Percentiles rank a stretch among this genome's conserved stretches.
Evolutionary conservation across 2,329 filamentous ascomycete genomes (phyloP).

Genomic region (Microthyrium microscopicum): DNA sequence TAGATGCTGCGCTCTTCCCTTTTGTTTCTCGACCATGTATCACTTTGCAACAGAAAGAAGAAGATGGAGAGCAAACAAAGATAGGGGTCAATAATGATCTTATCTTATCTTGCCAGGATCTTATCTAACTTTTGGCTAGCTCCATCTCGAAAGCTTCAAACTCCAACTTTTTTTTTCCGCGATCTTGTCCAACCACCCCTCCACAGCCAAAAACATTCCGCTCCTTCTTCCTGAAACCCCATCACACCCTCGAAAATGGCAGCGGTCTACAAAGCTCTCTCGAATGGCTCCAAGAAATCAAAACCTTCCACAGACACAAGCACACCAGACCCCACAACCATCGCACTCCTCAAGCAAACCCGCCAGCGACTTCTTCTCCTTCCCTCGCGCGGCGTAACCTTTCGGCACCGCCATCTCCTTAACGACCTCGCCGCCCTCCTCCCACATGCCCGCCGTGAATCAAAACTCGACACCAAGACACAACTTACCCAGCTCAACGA

Average conservation of each 20-base stretch:
- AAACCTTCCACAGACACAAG: conserved; percentile 10
- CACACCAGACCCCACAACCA: conserved; percentile 17
- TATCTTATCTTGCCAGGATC: no score
- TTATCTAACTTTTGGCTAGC: no score
- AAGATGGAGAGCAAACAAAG: no score
- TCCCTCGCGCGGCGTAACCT: conserved; percentile 82
- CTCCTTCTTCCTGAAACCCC: no score
- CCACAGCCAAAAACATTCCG: no score
- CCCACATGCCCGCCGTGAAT: conserved; percentile 84
- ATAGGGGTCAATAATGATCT: no score
- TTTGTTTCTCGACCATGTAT: no score
- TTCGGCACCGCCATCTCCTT: conserved; percentile 81
- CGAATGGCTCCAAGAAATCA: conserved; percentile 23
- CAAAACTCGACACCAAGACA: conserved; percentile 92
- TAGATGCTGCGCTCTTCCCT: no score
- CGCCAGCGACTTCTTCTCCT: conserved; percentile 63
- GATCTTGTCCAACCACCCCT: no score
- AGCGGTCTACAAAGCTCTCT: conserved; percentile 39
- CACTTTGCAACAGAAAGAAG: no score
- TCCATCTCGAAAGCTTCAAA: no score
- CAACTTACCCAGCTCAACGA: conserved; percentile 41
- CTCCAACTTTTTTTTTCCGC: no score
- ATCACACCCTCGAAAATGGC: conserved; percentile 26
- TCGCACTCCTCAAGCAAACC: conserved; percentile 21
- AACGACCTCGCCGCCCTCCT: conserved; percentile 79